Base-by-base conservation (phyloP, 495 filamentous ascomycete genomes). In the Lichina pygmaea region DNA sequence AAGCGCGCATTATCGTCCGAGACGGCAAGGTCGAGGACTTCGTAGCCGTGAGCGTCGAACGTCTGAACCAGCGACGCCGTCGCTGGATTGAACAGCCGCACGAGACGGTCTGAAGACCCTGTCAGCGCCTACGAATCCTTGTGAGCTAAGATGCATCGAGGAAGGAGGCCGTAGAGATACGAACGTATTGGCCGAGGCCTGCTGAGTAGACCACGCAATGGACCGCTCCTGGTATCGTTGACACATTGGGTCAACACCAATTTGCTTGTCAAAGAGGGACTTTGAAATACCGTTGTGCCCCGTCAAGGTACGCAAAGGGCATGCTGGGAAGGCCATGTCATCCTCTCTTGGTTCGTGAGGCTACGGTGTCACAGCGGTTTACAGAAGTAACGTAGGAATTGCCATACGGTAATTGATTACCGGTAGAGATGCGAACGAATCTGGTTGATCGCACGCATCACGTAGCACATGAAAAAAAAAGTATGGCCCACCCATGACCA, bases 31-130 rank as follows among this genome's bases (percentile, higher is more conserved):
- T 79, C 77, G 48, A 93, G 78, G 39, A 97, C 78, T 41, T 78
- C 76, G 68, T 95, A 85, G 51, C 80, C 82, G 64, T 97, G 89
- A 3, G 81, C 79, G 46, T 77, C 62, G 65, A 91, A 95, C 41
- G 73, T 76, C 57, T 93, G 83, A 60, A 95, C 78, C 0, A 81
- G 75, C 33, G 58, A 54, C 6, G 31, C 60, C 45, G 54, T 51
- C 48, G 42, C 45, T 60, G 60, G 49, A 60, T 49, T 48, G 59
- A 86, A 89, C 13, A 93, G 73, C 44, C 82, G 74, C 56, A 93
- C 72, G 37, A 72, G 66, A 50, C 86, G 81, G 65, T 95, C 86
- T 43, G 81, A 67, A 42, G 75, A 79, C 53, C 86, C 86, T 44
- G 83, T 84, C 24, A 93, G 74, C 59, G 93, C 69, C 49, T 73